Base-by-base conservation (phyloP, 371 early-diverging fungal species). In the Funneliformis caledonium region DNA sequence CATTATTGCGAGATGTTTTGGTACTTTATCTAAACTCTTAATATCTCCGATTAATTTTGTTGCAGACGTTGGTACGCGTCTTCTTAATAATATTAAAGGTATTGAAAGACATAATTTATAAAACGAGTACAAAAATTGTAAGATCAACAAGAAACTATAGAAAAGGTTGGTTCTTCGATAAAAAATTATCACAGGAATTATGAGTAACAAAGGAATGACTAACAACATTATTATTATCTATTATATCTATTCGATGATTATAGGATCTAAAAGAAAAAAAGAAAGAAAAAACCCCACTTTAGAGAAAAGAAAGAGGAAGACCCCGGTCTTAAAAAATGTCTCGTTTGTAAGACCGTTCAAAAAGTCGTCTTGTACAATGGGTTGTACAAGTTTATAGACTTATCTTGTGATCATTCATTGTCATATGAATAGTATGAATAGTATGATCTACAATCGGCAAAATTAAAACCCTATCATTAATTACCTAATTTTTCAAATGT, bases 1-100 rank as follows among this genome's bases (percentile, higher is more conserved):
- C 42, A 80, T 59, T 12, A 80, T 61, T 12, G 72, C 80, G 4
- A 80, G 67, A 45, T 80, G 80, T 33, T 80, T 80, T 72, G 80
- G 80, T n/a, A 80, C 31, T 48, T 72, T 80, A 59, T 80, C 72
- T 26, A 78, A 37, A 42, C 37, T 12, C 52, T 78, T 78, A 5
- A 78, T 22, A 52, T 78, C 78, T 10, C 67, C 33, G 12, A 19
- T 4, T 37, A 78, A 43, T 50, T 78, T 31, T 19, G 67, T 37
- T 12, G 67, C 22, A 43, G n/a, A 31, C 26, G 45, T 52, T 22
- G 43, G 31, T 11, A 16, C 9, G 11, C 19, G 22, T 7, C 26
- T 64, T 76, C 48, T 56, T 47, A 19, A 16, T 47, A 76, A 26
- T 31, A 64, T 8, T 12, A 26, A 31, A 8, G 31, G 16, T 19